phyloP scores from a whole-genome alignment of 2,329 filamentous ascomycete species.

The Xylariaceae sp. region DNA sequence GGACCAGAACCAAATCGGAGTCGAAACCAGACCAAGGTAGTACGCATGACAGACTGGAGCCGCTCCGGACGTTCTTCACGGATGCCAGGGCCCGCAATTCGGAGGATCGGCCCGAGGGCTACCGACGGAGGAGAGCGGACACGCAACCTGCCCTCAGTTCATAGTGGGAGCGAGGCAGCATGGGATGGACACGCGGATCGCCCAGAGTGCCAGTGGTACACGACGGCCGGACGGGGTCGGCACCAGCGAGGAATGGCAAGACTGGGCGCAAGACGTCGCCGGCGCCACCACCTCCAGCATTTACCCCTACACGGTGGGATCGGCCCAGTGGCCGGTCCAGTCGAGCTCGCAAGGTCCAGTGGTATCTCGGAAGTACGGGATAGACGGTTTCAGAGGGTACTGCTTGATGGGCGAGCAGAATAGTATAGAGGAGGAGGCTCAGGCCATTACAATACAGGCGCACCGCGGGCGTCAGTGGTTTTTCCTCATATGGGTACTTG shows the following conservation, averaged over 20 bases:
- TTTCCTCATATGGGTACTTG: too few species aligned
- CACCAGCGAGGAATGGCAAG: not conserved
- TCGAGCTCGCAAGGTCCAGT: slow-evolving; percentile 13
- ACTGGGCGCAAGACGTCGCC: not conserved
- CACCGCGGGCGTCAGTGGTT: too few species aligned
- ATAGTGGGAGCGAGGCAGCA: slow-evolving; percentile 22
- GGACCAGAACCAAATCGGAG: slow-evolving; percentile 22
- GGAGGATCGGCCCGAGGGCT: slow-evolving; percentile 8
- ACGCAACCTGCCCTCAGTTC: slow-evolving; percentile 20
- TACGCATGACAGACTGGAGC: slow-evolving; percentile 16
- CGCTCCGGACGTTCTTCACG: slow-evolving; percentile 20
- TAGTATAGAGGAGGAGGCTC: too few species aligned
- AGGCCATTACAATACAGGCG: not conserved
- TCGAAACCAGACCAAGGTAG: slow-evolving; percentile 9
- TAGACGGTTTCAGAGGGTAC: not conserved
- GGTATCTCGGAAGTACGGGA: slow-evolving; percentile 23
- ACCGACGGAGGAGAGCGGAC: slow-evolving; percentile 18
- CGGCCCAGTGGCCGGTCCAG: not conserved
- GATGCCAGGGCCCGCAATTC: slow-evolving; percentile 19
- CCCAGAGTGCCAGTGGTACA: too few species aligned
- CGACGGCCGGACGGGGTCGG: not conserved
- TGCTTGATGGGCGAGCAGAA: too few species aligned
- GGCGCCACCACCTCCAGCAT: not conserved
- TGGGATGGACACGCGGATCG: slow-evolving; percentile 1
- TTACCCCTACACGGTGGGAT: slow-evolving; percentile 3